phyloP scores from a whole-genome alignment of 2,329 filamentous ascomycete genomes.

The Monilinia vaccinii-corymbosi region DNA sequence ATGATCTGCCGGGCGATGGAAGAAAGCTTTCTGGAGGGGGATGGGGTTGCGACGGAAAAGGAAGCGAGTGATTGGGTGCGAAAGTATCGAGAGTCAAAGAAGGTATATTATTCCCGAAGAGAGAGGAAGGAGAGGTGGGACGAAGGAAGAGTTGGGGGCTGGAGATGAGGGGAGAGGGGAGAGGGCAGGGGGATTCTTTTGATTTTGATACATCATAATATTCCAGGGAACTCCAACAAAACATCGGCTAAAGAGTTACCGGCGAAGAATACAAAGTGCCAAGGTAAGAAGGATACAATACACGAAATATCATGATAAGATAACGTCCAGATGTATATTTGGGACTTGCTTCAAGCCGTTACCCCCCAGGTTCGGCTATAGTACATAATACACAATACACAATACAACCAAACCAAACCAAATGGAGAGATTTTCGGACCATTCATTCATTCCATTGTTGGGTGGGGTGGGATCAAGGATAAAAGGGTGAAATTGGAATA shows the following conservation, averaged over 20 bases:
- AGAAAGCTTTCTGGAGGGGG: slow-evolving; percentile 69
- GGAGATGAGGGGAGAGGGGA: slow-evolving; percentile 62
- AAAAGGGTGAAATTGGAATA: no score
- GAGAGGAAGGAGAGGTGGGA: slow-evolving; percentile 94
- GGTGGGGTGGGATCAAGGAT: no score
- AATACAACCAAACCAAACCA: no score
- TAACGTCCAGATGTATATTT: no score
- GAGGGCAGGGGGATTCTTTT: no score
- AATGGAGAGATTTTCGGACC: no score
- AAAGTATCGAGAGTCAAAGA: slow-evolving; percentile 70
- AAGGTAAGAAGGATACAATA: no score
- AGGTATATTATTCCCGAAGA: slow-evolving; percentile 67
- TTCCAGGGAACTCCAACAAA: neutral
- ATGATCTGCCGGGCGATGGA: slow-evolving; percentile 72
- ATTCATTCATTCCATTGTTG: no score
- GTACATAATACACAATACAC: no score
- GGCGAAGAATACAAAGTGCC: no score
- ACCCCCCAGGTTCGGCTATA: no score
- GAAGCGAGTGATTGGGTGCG: slow-evolving; percentile 81
- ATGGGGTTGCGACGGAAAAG: slow-evolving; percentile 58
- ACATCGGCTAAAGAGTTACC: neutral
- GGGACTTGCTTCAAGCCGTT: no score
- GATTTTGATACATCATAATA: neutral
- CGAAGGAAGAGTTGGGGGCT: slow-evolving; percentile 87
- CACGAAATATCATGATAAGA: neutral